These are phyloP conservation scores for Physaria fendleri DNA, from an alignment of 345 rosid species.

Conservation along the genomic window DNA sequence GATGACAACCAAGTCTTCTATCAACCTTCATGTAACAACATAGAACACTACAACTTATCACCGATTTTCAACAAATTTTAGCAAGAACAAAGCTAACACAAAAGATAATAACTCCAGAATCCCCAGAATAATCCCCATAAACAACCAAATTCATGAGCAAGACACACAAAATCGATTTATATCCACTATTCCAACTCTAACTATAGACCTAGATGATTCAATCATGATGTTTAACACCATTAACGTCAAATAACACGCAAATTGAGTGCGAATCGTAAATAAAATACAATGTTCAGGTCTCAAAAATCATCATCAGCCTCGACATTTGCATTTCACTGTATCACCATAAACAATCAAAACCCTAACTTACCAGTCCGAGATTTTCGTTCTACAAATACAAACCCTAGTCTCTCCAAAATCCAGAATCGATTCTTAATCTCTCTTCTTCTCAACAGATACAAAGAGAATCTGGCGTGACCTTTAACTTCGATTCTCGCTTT, in stretches of 20 bases:
- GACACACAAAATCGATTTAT: not conserved
- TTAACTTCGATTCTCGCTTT: not conserved
- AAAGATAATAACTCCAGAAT: not conserved
- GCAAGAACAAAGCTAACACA: not conserved
- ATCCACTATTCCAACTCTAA: constrained; percentile 2
- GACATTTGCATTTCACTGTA: constrained; percentile 30
- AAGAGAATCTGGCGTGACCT: constrained; percentile 12
- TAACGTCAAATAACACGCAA: not conserved
- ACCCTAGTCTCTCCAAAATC: constrained; percentile 20
- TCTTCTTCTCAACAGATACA: constrained; percentile 11
- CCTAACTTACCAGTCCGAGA: constrained; percentile 26
- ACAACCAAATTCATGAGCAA: not conserved
- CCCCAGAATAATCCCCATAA: constrained; percentile 5
- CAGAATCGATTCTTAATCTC: not conserved
- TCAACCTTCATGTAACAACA: constrained; percentile 22
- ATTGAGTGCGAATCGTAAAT: not conserved
- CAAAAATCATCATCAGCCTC: constrained; percentile 30
- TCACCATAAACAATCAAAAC: not conserved
- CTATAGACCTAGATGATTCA: not conserved
- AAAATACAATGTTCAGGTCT: constrained; percentile 35
- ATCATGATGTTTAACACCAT: not conserved
- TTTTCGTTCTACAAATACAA: constrained; percentile 12
- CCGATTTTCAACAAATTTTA: not conserved
- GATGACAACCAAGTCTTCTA: constrained; percentile 14
- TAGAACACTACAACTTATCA: not conserved